Evolutionary conservation across 768 basidiomycete species (phyloP).

Genomic region (Hirschioporus abietinus): DNA sequence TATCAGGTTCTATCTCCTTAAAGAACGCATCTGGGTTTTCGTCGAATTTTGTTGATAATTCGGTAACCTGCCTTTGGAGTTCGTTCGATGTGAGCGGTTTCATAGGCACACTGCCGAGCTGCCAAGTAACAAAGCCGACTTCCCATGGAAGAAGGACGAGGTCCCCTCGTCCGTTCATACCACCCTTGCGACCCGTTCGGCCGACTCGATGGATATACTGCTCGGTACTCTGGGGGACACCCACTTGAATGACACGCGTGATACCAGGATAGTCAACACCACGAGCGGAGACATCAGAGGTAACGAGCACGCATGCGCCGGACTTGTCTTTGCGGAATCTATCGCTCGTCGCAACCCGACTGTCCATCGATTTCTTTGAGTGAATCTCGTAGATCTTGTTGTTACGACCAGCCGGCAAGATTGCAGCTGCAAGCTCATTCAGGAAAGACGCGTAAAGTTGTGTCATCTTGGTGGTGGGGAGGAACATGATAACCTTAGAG

Average conservation of each 20-base stretch:
- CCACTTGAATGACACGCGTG: constrained; percentile 88
- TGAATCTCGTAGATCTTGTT: constrained; percentile 77
- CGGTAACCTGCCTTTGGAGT: constrained; percentile 38
- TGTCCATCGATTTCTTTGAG: constrained; percentile 60
- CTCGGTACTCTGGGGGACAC: constrained; percentile 62
- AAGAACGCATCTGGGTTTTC: constrained; percentile 33
- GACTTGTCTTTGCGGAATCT: constrained; percentile 50
- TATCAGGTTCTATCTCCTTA: constrained; percentile 6
- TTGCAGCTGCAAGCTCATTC: constrained; percentile 35
- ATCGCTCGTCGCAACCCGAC: constrained; percentile 52
- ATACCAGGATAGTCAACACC: constrained; percentile 88
- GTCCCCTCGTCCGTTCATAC: constrained; percentile 63
- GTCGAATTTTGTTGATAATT: constrained; percentile 46
- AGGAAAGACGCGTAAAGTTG: constrained; percentile 67
- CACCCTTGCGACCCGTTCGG: constrained; percentile 69
- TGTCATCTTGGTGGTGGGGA: constrained; percentile 81
- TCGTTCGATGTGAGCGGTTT: constrained; percentile 49
- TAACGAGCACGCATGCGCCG: constrained; percentile 63
- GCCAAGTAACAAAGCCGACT: constrained; percentile 54
- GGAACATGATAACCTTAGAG: constrained; percentile 79
- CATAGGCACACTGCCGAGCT: constrained; percentile 65
- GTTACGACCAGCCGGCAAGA: constrained; percentile 44
- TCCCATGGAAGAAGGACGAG: constrained; percentile 80
- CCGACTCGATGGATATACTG: constrained; percentile 86
- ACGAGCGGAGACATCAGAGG: constrained; percentile 84